phyloP scores from a whole-genome alignment of 2,329 filamentous ascomycete species.

The Nigrospora oryzae region DNA sequence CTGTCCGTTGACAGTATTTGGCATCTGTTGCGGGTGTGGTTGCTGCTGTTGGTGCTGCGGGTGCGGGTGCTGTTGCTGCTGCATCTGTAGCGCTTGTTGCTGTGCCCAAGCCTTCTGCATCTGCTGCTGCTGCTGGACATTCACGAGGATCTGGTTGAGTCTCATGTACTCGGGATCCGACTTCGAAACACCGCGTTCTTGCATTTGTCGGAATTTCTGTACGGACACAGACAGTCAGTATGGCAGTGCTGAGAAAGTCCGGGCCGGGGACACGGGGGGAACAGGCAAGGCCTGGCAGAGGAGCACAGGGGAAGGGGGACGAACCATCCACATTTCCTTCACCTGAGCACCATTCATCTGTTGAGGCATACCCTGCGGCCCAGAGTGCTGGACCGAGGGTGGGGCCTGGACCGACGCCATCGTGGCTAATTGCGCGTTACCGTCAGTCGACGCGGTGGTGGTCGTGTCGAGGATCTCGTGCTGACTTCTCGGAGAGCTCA shows the following conservation, averaged over 20 bases:
- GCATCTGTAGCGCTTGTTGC: conserved; percentile 46
- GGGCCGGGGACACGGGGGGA: too few relatives aligned
- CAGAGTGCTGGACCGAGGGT: conserved; percentile 59
- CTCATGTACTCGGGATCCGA: conserved; percentile 85
- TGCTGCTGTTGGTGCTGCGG: conserved; percentile 50
- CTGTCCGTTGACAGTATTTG: conserved; percentile 45
- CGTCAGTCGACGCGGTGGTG: too few relatives aligned
- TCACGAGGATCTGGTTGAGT: conserved; percentile 64
- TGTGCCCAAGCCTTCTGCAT: conserved; percentile 49
- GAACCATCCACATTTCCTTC: conserved; percentile 62
- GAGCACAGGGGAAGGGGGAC: conserved; percentile 1
- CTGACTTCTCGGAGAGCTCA: conserved; percentile 1
- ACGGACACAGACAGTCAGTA: background rate
- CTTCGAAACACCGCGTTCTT: conserved; percentile 69
- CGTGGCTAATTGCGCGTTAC: background rate
- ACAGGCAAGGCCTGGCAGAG: too few relatives aligned
- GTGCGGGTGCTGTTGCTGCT: conserved; percentile 51
- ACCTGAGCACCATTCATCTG: conserved; percentile 70
- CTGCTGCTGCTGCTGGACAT: conserved; percentile 59
- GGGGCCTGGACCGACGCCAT: conserved; percentile 79
- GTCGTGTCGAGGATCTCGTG: background rate
- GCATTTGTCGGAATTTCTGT: conserved; percentile 86
- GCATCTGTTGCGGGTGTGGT: conserved; percentile 43
- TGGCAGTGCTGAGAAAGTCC: too few relatives aligned
- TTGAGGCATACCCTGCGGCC: conserved; percentile 48